Percentiles rank a stretch among this genome's conserved stretches.
Evolutionary conservation across 2,329 filamentous ascomycete species (phyloP).

Genomic region (Penicillium sp.): DNA sequence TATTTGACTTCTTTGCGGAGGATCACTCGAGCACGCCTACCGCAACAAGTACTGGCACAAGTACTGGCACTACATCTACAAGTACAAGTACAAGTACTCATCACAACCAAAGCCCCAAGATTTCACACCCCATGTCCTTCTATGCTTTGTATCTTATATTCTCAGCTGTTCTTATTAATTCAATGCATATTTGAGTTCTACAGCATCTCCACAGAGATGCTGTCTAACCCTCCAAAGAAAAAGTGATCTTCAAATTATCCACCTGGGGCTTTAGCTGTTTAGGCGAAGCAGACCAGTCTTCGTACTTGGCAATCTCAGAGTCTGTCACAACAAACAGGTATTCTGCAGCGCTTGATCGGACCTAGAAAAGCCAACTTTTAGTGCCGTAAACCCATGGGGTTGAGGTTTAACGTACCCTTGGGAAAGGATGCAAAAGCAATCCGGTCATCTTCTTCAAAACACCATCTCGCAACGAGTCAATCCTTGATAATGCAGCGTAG

Average conservation of each 20-base stretch:
- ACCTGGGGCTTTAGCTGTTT: constrained; percentile 38
- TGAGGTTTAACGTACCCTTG: constrained; percentile 57
- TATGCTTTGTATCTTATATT: background rate
- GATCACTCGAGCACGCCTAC: constrained; percentile 22
- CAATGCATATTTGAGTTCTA: background rate
- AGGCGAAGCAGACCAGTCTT: constrained; percentile 39
- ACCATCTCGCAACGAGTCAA: constrained; percentile 52
- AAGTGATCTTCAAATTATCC: constrained; percentile 26
- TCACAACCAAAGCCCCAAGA: background rate
- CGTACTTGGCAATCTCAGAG: constrained; percentile 31
- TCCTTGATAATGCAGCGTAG: constrained; percentile 68
- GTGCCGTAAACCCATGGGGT: background rate
- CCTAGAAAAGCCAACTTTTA: constrained; percentile 22
- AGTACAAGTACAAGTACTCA: background rate
- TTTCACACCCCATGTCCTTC: background rate
- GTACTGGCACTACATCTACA: background rate
- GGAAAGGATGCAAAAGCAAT: constrained; percentile 80
- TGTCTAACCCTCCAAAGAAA: constrained; percentile 4
- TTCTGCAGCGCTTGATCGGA: constrained; percentile 39
- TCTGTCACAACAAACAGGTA: constrained; percentile 38
- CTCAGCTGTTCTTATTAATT: background rate
- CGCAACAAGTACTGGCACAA: background rate
- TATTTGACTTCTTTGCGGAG: constrained; percentile 21
- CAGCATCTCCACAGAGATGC: background rate
- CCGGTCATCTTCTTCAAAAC: constrained; percentile 68